These are phyloP conservation scores for Cyamopsis tetragonoloba DNA, from an alignment of 306 rosid species.

Conservation along the genomic window DNA sequence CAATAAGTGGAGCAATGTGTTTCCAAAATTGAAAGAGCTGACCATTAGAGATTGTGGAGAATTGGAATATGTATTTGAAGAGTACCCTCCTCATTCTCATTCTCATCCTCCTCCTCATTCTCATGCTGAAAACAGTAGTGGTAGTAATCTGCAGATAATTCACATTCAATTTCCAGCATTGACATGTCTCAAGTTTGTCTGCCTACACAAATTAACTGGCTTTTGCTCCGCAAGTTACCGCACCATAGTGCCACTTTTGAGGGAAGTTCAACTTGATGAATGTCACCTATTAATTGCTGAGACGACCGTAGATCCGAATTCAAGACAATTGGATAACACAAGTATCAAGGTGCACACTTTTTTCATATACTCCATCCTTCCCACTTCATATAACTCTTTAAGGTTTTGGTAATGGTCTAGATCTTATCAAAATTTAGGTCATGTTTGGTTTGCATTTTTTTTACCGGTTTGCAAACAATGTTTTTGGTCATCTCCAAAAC, in stretches of 20 bases:
- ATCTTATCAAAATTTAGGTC: no score
- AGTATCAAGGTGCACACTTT: no score
- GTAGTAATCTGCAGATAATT: background rate
- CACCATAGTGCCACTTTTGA: background rate
- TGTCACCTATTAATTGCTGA: no score
- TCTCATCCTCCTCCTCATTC: no score
- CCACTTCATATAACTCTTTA: no score
- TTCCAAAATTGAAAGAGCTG: background rate
- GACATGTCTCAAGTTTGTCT: accelerated
- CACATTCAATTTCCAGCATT: background rate
- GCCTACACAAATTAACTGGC: background rate
- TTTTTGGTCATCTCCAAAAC: no score
- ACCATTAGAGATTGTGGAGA: accelerated
- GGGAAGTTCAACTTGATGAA: accelerated
- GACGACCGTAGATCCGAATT: background rate
- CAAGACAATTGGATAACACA: no score
- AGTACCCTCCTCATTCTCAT: background rate
- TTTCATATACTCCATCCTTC: no score
- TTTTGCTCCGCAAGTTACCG: background rate
- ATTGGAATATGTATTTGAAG: background rate
- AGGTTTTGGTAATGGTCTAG: no score
- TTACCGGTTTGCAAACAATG: no score
- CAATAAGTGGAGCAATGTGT: background rate
- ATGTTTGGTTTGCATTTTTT: no score
- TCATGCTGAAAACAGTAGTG: no score